Base-by-base conservation (phyloP, 2,329 filamentous ascomycete genomes). In the Cephalotrichum gorgonifer region DNA sequence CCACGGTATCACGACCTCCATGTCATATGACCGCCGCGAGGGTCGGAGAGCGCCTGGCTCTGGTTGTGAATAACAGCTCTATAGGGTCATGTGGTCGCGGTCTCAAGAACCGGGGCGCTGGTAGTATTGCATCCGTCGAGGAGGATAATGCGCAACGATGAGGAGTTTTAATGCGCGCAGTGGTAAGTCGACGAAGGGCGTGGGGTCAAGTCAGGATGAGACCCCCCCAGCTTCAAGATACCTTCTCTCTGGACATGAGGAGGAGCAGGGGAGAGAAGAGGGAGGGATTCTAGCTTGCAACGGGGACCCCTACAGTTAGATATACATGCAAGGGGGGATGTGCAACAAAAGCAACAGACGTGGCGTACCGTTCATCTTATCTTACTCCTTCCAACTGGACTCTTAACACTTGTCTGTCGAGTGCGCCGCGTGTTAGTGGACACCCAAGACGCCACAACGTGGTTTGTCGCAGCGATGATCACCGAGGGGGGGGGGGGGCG, bases 1-100 rank as follows among this genome's bases (percentile, higher is more conserved):
- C 15, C 53, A 49, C 33, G 54, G 54, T 38, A 55, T 54, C 41
- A 54, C 50, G 42, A 53, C 50, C 47, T 54, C 51, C 54, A 55
- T 48, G 38, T 8, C 45, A n/a, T 41, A 25, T 9, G 17, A 14
- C 11, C 14, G 44, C n/a, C 28, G 20, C 17, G 44, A 26, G 46
- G 38, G 27, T 22, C 27, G 33, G 27, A 27, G 46, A 48, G 46
- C 46, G 33, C 22, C 33, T 41, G 46, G n/a, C 30, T 33, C 30
- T 11, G 30, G n/a, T 33, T 11, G 12, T 11, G 30, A 15, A 14
- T 4, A 14, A 33, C n/a, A 33, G n/a, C n/a, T n/a, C 38, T 39
- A 26, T 14, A 25, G 33, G 46, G 28, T 41, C 9, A 39, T 26
- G 33, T 48, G n/a, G 35, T 26, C 17, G 6, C n/a, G 30, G 12